Evolutionary conservation across 192 early-diverging fungal species (phyloP), one percentile per base, ranked within the genome.

Genomic region (Entophlyctis luteolus): DNA sequence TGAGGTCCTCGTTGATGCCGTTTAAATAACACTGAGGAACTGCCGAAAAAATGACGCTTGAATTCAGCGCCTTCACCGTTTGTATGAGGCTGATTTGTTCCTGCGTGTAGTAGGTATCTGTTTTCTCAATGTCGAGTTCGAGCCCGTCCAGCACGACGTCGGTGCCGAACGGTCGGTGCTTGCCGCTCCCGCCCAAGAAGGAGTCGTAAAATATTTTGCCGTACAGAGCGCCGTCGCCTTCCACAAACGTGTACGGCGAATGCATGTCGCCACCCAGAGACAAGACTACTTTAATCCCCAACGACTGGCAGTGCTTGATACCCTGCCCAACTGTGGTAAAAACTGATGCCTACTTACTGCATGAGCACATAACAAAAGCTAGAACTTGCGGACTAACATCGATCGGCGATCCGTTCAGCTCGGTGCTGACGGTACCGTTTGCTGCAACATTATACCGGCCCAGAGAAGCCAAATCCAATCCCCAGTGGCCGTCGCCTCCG

Each of bases 91-190:
- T 8, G 29, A 55, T 29, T 2, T 55, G 34, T 39, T 67, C 65
- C 38, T 28, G 50, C 20, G n/a, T 38, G 28, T 32, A 63, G 16
- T 23, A 25, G 14, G 20, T 5, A 5, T 22, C 65, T 4, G 31
- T 12, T 22, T 57, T 67, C 50, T 67, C 65, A 23, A 67, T 55
- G 35, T 67, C 65, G 16, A 67, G 52, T 33, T 67, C 49, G n/a
- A 67, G 4, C 10, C 65, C 65, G 34, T 67, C 52, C 32, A 67
- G 35, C 3, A 55, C 27, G 3, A 33, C 65, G 14, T 50, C 32
- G 4, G 56, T 18, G 16, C 60, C 60, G n/a, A 63, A 49, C 20
- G 53, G 53, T 3, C 50, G 48, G 6, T n/a, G 36, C 32, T 25
- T n/a, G 3, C 12, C 25, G 6, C 28, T 52, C 18, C 65, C 65